A percentile compares a stretch with the other conserved stretches of the same genome.
Conservation (phyloP, 208 protist genomes). For the Acanthamoeba lenticulata region DNA sequence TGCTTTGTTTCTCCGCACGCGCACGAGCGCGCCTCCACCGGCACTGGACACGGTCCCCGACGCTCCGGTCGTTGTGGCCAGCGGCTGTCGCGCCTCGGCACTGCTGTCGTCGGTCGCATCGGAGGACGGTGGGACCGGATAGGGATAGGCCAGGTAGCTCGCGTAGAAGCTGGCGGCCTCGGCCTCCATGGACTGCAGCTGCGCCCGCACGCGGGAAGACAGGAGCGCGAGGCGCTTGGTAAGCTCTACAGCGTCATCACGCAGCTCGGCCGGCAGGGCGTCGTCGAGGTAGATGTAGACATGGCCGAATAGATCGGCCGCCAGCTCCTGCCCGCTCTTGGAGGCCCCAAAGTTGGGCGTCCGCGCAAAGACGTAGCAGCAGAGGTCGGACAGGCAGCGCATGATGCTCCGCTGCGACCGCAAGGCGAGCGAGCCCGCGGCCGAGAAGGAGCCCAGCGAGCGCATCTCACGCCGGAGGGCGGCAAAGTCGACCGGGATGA, state of each 20-base stretch:
- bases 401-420: not conserved
- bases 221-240: not conserved
- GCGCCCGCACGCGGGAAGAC: not conserved
- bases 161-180: not conserved
- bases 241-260: not conserved
- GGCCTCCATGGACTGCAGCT: not conserved
- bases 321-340: not conserved
- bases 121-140: too few relatives aligned
- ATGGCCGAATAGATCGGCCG: not conserved
- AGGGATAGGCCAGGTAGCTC: not conserved
- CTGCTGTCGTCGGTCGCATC: not conserved
- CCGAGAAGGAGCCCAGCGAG: not conserved
- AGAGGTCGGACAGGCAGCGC: not conserved
- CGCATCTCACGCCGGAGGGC: not conserved
- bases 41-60: too few relatives aligned
- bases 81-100: not conserved
- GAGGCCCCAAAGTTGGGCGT: not conserved
- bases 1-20: not conserved
- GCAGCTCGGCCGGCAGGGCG: not conserved
- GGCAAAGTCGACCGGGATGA: slow-evolving; percentile 9
- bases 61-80: not conserved
- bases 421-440: not conserved
- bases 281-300: slow-evolving; percentile 38
- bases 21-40: too few relatives aligned
- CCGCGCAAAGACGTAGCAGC: not conserved